These are phyloP conservation scores for Platanus orientalis DNA, from an alignment of 164 flowering plant genomes.

Conservation along the genomic window DNA sequence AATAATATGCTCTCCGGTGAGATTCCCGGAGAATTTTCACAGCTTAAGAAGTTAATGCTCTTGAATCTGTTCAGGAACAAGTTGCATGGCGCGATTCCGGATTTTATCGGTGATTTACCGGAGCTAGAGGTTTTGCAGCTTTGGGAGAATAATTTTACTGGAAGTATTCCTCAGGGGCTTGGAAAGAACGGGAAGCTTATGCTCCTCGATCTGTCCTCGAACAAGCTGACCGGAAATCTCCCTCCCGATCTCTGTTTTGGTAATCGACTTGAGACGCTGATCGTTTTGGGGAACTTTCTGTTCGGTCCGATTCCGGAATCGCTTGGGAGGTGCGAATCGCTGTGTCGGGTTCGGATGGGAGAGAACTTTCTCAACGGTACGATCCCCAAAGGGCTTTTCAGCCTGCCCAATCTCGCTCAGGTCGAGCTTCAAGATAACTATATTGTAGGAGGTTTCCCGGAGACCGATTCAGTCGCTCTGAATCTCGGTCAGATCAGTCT, in stretches of 20 bases:
- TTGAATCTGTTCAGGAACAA: conserved; percentile 83
- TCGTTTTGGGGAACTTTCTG: conserved; percentile 69
- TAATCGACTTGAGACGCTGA: conserved; percentile 57
- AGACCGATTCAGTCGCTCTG: conserved; percentile 28
- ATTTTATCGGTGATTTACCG: conserved; percentile 73
- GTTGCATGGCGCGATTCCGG: conserved; percentile 84
- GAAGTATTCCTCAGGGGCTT: conserved; percentile 59
- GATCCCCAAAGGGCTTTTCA: conserved; percentile 71
- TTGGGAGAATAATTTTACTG: conserved; percentile 97
- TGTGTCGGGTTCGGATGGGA: conserved; percentile 79
- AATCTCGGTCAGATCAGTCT: conserved; percentile 77
- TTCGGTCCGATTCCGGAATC: conserved; percentile 84
- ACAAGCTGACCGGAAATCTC: conserved; percentile 71
- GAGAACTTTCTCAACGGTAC: conserved; percentile 85
- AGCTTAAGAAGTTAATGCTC: conserved; percentile 68
- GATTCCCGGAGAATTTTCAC: conserved; percentile 55
- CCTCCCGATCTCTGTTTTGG: conserved; percentile 74
- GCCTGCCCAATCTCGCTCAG: conserved; percentile 60
- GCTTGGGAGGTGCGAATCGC: conserved; percentile 64
- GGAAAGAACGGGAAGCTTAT: conserved; percentile 63
- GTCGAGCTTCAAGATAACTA: conserved; percentile 85
- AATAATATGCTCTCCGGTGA: conserved; percentile 75
- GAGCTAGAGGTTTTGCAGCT: conserved; percentile 80
- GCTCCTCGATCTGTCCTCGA: conserved; percentile 76
- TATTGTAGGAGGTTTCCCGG: conserved; percentile 72